Evolutionary conservation across 495 filamentous ascomycete species (phyloP).

Genomic region (Aspergillus ostianus): DNA sequence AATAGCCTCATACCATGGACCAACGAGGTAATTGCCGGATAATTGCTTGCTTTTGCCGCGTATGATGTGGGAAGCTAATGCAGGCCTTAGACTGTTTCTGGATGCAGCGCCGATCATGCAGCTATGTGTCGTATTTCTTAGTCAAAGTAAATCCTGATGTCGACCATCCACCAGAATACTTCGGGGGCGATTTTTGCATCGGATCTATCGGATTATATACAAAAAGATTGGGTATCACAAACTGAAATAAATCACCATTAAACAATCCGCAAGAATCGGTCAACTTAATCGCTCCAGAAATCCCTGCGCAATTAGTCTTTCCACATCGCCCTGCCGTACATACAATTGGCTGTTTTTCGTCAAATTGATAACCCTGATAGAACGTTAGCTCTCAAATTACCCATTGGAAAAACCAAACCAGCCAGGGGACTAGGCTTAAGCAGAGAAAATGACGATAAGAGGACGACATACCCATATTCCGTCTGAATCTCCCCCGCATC

Average conservation of each 20-base stretch:
- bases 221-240: constrained; percentile 2
- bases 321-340: constrained; percentile 94
- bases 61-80: background rate
- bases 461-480: constrained; percentile 82
- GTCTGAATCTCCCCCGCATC: constrained; percentile 99
- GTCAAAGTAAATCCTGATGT: constrained; percentile 1
- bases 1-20: background rate
- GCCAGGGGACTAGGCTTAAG: background rate
- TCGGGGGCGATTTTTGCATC: background rate
- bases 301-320: constrained; percentile 92
- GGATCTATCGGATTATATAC: background rate
- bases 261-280: constrained; percentile 23
- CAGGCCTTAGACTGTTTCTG: background rate
- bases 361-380: constrained; percentile 80
- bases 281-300: constrained; percentile 90
- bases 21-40: background rate
- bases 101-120: background rate
- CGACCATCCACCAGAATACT: background rate
- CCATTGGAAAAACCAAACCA: background rate
- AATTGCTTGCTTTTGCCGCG: background rate
- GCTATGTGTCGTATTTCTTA: constrained; percentile 4
- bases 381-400: constrained; percentile 10
- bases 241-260: background rate
- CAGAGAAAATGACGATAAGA: constrained; percentile 5
- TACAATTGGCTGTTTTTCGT: constrained; percentile 98